These are phyloP conservation scores for Alopecurus myosuroides DNA, from an alignment of 176 grass and related monocot species.

Conservation along the genomic window DNA sequence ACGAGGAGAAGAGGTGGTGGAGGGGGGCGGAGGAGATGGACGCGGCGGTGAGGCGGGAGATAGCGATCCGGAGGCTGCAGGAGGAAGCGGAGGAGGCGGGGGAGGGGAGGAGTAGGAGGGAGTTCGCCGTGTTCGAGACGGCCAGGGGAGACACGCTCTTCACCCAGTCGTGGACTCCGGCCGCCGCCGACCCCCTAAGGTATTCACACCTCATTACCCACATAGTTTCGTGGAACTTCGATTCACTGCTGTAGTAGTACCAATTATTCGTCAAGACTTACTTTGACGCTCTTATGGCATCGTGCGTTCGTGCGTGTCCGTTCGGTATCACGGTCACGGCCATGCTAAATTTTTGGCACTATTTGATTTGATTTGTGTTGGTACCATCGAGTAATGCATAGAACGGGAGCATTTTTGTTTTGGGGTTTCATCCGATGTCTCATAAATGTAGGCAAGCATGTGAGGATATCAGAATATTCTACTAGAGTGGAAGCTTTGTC, in stretches of 20 bases:
- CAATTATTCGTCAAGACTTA: neutral
- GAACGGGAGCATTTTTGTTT: neutral
- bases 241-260: neutral
- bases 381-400: slow-evolving; percentile 5
- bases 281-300: neutral
- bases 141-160: slow-evolving; percentile 72
- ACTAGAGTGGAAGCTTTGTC: neutral
- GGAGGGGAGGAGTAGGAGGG: slow-evolving; percentile 30
- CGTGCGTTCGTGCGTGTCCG: neutral
- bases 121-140: slow-evolving; percentile 63
- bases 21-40: slow-evolving; percentile 41
- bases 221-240: neutral
- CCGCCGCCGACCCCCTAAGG: slow-evolving; percentile 25
- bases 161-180: slow-evolving; percentile 84
- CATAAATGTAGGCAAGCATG: neutral
- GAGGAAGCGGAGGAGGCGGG: slow-evolving; percentile 44
- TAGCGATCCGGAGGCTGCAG: slow-evolving; percentile 45
- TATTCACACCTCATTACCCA: slow-evolving; percentile 15
- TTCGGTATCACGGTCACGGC: neutral
- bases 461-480: neutral
- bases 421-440: neutral
- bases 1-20: slow-evolving; percentile 5
- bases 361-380: slow-evolving; percentile 21
- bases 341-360: slow-evolving; percentile 15
- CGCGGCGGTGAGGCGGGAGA: slow-evolving; percentile 49